phyloP scores from a whole-genome alignment of 768 basidiomycete species.

The Lactarius hatsudake region DNA sequence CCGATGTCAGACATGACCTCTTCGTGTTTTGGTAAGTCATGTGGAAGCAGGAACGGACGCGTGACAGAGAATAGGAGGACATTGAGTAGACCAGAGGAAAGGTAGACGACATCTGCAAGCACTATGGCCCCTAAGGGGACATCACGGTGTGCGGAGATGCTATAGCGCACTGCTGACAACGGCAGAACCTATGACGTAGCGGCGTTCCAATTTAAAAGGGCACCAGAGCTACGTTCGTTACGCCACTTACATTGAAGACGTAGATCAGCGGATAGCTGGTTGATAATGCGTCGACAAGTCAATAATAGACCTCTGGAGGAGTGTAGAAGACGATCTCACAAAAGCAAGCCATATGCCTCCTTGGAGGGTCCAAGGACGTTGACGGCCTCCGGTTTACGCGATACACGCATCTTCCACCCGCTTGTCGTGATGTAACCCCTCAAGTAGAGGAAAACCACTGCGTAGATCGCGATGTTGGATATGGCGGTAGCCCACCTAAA shows the following conservation, averaged over 20 bases:
- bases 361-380: neutral
- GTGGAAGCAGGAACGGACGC: conserved; percentile 39
- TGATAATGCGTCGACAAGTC: neutral
- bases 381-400: neutral
- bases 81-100: conserved; percentile 45
- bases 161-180: conserved; percentile 41
- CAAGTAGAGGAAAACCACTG: conserved; percentile 43
- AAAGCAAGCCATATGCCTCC: neutral
- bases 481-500: conserved; percentile 48
- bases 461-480: conserved; percentile 42
- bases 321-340: neutral
- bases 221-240: neutral
- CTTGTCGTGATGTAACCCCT: conserved; percentile 38
- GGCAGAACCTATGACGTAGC: conserved; percentile 35
- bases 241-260: conserved; percentile 34
- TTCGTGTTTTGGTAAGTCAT: neutral
- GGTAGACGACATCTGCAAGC: conserved; percentile 41
- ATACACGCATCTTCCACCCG: conserved; percentile 30
- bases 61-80: conserved; percentile 39
- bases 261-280: conserved; percentile 46
- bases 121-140: conserved; percentile 39
- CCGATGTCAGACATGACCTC: neutral
- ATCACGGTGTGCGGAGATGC: conserved; percentile 32
- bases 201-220: neutral
- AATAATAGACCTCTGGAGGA: neutral